phyloP scores from a whole-genome alignment of 1,139 yeast species.

The Blastobotrys raffinosifermentans region DNA sequence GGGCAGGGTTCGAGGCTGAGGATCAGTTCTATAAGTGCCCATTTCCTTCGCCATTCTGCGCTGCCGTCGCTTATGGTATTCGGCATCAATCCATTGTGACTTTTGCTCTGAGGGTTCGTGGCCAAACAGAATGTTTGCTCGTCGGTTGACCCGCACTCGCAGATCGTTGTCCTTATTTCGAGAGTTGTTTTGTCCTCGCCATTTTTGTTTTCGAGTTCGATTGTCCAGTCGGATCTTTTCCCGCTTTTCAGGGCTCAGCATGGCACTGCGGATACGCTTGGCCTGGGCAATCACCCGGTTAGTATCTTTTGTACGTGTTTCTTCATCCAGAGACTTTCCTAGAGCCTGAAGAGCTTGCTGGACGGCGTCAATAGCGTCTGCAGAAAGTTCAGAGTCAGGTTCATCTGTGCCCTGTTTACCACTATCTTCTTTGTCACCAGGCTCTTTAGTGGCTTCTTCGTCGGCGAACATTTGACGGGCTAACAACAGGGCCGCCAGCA shows the following conservation, averaged over 20 bases:
- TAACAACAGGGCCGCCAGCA: conserved; percentile 37
- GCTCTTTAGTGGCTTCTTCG: conserved; percentile 11
- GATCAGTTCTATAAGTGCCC: conserved; percentile 1
- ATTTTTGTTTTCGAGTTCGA: conserved; percentile 78
- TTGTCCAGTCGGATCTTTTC: conserved; percentile 66
- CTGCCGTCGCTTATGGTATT: conserved; percentile 59
- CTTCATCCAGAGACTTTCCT: conserved; percentile 21
- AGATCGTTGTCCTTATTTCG: conserved; percentile 85
- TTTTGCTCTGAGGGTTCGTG: conserved; percentile 50
- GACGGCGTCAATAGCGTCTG: conserved; percentile 35
- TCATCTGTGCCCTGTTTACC: conserved; percentile 4
- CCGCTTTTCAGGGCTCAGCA: conserved; percentile 36
- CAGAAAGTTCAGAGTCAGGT: conserved; percentile 23
- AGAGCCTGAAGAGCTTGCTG: conserved; percentile 33
- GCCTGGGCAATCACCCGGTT: conserved; percentile 7
- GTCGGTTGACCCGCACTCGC: conserved; percentile 64
- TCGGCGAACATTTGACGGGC: conserved; percentile 38
- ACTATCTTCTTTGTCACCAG: conserved; percentile 3
- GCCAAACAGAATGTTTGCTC: conserved; percentile 69
- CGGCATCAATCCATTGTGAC: conserved; percentile 69
- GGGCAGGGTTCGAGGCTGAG: no score
- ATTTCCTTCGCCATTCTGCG: conserved; percentile 43
- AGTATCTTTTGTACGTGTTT: conserved; percentile 4
- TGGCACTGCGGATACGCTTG: conserved; percentile 9
- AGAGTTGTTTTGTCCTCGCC: conserved; percentile 81